Conservation (phyloP, 2,329 filamentous ascomycete species). For the Rosellinia necatrix region DNA sequence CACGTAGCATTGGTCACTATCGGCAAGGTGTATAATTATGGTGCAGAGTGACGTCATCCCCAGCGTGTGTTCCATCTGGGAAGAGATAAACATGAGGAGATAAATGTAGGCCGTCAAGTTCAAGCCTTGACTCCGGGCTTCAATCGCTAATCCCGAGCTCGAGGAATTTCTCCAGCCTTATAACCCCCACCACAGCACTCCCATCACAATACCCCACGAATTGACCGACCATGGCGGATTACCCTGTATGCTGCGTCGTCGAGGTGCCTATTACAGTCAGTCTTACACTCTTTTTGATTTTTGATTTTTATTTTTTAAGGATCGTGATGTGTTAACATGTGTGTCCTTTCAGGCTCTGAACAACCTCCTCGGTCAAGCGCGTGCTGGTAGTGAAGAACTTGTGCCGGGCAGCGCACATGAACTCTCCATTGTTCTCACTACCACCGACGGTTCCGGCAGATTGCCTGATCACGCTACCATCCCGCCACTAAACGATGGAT, state of each 20-base stretch:
- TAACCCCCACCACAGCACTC: neutral
- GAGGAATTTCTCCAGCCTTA: neutral
- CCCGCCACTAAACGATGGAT: conserved; percentile 1
- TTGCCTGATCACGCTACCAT: neutral
- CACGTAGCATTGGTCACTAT: neutral
- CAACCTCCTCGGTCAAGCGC: conserved; percentile 34
- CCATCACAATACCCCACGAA: neutral
- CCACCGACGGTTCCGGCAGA: neutral
- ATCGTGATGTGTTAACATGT: neutral
- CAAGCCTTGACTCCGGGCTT: neutral
- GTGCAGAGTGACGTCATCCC: neutral
- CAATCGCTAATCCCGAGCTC: neutral
- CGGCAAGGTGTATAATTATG: neutral
- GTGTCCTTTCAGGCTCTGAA: conserved; percentile 3
- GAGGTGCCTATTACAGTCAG: conserved; percentile 46
- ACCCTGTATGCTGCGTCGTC: conserved; percentile 19
- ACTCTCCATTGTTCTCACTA: neutral
- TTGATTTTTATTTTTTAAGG: too few relatives aligned
- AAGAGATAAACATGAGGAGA: neutral
- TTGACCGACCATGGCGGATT: conserved; percentile 35
- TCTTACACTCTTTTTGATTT: neutral
- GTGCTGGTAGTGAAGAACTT: conserved; percentile 42
- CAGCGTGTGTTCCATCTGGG: neutral
- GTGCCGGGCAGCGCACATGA: conserved; percentile 11
- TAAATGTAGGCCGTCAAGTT: neutral